Evolutionary conservation across 106 monocot species (phyloP), one percentile per base, ranked within the genome.

Genomic region (Apostasia shenzhenica): DNA sequence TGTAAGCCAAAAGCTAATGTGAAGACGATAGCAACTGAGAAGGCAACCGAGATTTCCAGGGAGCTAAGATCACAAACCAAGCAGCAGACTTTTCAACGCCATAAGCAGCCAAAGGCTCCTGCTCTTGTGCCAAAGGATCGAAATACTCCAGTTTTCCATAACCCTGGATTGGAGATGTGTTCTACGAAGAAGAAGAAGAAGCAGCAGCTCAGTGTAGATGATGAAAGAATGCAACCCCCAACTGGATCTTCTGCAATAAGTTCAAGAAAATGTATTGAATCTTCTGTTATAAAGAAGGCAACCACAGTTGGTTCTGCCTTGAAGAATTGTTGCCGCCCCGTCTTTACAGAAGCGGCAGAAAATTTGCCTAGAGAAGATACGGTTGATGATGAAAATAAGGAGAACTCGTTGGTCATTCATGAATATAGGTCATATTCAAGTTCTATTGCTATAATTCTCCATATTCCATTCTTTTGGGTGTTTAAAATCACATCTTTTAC

Each of bases 341-440:
- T 59, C 0, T 3, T 38, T 59, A 62, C 12, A 62, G 62, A 47
- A 49, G 48, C 65, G 7, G 48, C 12, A 48, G 14, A 65, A 5
- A 65, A 65, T 14, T 46, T 8, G 14, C 0, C 11, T 10, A 65
- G 43, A 48, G 14, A 8, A 48, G 26, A 8, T 47, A n/a, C 14
- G 47, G 48, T 48, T 48, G 38, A 2, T 49, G 84, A 85, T 58
- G 82, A 85, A 12, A 69, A 89, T 58, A 89, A 89, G 63, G 89
- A 88, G 59, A 88, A 88, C 69, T 38, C 61, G 46, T 57, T 45
- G 41, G 26, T 43, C 5, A 67, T 8, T 63, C 14, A 39, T 72
- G 10, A 37, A 64, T 53, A 57, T 12, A 75, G 76, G 81, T 81
- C 10, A 48, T 1, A 13, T 50, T 51, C 45, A 48, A 67, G 0